These are phyloP conservation scores for Picea sitchensis DNA, from an alignment of 75 land plant species.

Conservation along the genomic window DNA sequence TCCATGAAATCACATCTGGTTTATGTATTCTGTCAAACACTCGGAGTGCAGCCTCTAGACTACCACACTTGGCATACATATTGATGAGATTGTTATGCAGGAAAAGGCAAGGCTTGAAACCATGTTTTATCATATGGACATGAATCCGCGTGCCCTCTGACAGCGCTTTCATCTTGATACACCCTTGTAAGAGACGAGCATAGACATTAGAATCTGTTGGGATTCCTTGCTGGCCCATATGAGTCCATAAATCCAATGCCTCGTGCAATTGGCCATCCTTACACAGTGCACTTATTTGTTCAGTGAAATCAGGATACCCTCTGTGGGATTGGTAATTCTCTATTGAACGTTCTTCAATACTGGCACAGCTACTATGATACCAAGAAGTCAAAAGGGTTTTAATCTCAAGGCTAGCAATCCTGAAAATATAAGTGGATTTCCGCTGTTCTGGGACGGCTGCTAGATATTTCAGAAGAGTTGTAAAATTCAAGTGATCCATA, in stretches of 20 bases:
- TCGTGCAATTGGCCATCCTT: no score
- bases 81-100: conserved; percentile 37
- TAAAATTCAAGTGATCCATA: neutral
- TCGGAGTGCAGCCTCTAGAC: conserved; percentile 8
- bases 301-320: neutral
- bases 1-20: conserved; percentile 11
- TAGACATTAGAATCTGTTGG: neutral
- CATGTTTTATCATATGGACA: conserved; percentile 23
- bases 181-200: neutral
- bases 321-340: neutral
- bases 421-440: neutral
- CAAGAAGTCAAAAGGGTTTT: neutral
- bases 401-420: neutral
- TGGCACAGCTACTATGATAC: neutral
- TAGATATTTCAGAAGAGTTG: neutral
- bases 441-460: neutral
- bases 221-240: neutral
- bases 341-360: neutral
- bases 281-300: neutral
- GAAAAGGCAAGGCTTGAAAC: conserved; percentile 13
- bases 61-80: conserved; percentile 35
- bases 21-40: conserved; percentile 5
- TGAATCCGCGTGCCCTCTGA: conserved; percentile 14
- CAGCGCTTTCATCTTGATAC: neutral
- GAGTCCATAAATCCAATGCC: no score